A percentile compares a stretch with the other conserved stretches of the same genome.
Conservation (phyloP, 2,329 filamentous ascomycete genomes). For the Cladosporium sphaerospermum region DNA sequence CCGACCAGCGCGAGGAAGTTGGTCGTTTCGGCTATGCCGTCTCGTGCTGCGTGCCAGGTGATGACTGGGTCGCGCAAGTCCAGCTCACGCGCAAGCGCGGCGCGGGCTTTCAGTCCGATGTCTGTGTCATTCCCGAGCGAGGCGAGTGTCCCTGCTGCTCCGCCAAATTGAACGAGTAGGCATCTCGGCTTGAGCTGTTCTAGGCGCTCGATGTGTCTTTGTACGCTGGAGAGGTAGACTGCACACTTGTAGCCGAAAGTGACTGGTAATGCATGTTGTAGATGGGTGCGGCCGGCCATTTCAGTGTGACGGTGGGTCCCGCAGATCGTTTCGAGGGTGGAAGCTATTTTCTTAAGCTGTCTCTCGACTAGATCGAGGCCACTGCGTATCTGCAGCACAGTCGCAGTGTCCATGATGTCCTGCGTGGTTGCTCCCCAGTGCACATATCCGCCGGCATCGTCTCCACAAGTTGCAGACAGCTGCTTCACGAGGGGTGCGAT, state of each 20-base stretch:
- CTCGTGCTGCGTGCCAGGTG: constrained; percentile 30
- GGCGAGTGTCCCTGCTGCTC: constrained; percentile 29
- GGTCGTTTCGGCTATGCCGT: constrained; percentile 24
- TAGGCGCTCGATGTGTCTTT: constrained; percentile 24
- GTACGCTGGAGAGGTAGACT: constrained; percentile 25
- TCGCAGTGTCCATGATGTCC: constrained; percentile 27
- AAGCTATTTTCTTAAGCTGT: constrained; percentile 13
- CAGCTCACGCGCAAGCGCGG: constrained; percentile 20
- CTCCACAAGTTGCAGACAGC: constrained; percentile 20
- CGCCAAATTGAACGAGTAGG: constrained; percentile 27
- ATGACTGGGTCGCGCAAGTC: constrained; percentile 22
- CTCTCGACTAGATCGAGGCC: constrained; percentile 18
- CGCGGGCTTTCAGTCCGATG: constrained; percentile 19
- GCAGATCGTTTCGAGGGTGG: background rate
- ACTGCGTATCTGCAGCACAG: constrained; percentile 24
- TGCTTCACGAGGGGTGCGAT: constrained; percentile 27
- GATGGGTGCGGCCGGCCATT: constrained; percentile 27
- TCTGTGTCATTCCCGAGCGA: constrained; percentile 15
- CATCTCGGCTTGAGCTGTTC: constrained; percentile 21
- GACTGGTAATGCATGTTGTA: constrained; percentile 29
- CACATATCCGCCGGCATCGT: constrained; percentile 22
- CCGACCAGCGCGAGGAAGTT: constrained; percentile 24
- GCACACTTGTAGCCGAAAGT: constrained; percentile 31
- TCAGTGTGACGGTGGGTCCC: background rate
- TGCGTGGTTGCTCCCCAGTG: constrained; percentile 30